These are phyloP conservation scores for Nymphaea colorata DNA, from an alignment of 164 flowering plant genomes.

Conservation along the genomic window DNA sequence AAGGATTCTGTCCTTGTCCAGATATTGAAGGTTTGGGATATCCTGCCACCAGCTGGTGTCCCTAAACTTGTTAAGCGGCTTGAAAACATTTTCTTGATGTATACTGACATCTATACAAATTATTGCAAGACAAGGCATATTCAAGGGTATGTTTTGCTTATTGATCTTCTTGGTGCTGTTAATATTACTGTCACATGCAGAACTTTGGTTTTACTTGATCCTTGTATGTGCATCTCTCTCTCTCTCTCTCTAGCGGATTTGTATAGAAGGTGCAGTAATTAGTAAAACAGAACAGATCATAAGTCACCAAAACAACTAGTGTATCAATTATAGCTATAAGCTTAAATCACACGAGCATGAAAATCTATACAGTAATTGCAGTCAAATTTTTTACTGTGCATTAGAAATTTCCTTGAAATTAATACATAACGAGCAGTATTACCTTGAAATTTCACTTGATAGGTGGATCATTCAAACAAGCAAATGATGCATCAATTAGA, in stretches of 20 bases:
- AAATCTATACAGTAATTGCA: too few relatives aligned
- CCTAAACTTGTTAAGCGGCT: slow-evolving; percentile 30
- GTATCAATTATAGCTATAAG: too few relatives aligned
- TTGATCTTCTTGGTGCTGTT: not conserved
- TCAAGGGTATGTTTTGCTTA: slow-evolving; percentile 39
- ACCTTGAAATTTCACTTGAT: too few relatives aligned
- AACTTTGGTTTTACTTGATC: not conserved
- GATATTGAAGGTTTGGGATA: slow-evolving; percentile 57
- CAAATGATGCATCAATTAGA: too few relatives aligned
- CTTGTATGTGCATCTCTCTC: too few relatives aligned
- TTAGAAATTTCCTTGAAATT: too few relatives aligned
- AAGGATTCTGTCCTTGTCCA: slow-evolving; percentile 14
- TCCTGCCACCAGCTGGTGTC: slow-evolving; percentile 44
- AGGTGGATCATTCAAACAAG: too few relatives aligned
- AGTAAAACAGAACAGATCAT: too few relatives aligned
- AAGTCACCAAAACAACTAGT: too few relatives aligned
- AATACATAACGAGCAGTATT: too few relatives aligned
- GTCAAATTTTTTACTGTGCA: too few relatives aligned
- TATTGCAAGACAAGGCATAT: slow-evolving; percentile 38
- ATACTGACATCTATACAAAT: slow-evolving; percentile 23
- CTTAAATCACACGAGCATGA: too few relatives aligned
- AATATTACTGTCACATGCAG: not conserved
- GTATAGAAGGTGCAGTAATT: not conserved
- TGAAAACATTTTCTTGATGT: slow-evolving; percentile 6
- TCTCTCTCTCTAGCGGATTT: not conserved